Percentiles rank a stretch among this genome's conserved stretches.
Evolutionary conservation across 2,329 filamentous ascomycete genomes (phyloP).

Genomic region (Aphanoascus verrucosus): DNA sequence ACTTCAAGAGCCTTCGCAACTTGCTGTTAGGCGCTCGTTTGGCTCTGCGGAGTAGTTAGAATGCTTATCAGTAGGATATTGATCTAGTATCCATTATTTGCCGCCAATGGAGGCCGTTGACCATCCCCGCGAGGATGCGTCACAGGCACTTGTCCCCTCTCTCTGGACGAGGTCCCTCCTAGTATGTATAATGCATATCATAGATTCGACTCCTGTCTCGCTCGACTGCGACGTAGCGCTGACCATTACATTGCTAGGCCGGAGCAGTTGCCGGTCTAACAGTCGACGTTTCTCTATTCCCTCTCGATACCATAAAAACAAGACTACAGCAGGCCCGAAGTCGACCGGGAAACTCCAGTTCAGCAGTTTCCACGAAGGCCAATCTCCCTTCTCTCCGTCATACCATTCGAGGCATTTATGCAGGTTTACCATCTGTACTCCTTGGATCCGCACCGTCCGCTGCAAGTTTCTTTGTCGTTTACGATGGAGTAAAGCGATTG

Average conservation of each 20-base stretch:
- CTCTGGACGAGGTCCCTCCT: conserved; percentile 37
- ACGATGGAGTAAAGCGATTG: conserved; percentile 61
- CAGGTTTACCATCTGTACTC: conserved; percentile 77
- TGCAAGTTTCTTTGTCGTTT: conserved; percentile 94
- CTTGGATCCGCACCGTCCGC: conserved; percentile 88
- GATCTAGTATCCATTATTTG: not conserved
- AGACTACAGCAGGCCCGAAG: conserved; percentile 59
- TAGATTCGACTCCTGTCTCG: not conserved
- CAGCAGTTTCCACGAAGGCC: conserved; percentile 52
- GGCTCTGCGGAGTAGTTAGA: not conserved
- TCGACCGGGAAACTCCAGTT: conserved; percentile 56
- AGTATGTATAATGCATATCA: conserved; percentile 19
- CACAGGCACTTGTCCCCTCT: conserved; percentile 30
- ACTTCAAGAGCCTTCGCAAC: not conserved
- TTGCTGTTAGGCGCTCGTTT: not conserved
- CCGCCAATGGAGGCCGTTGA: conserved; percentile 20
- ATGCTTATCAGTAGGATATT: not conserved
- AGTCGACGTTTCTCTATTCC: conserved; percentile 92
- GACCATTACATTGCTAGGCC: conserved; percentile 41
- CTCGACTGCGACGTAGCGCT: not conserved
- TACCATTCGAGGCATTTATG: conserved; percentile 85
- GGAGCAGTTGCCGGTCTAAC: conserved; percentile 89
- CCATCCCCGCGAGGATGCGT: conserved; percentile 20
- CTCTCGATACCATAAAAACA: conserved; percentile 97
- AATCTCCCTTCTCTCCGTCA: conserved; percentile 48